Conservation (phyloP, 768 basidiomycete genomes). For the Rhodotorula babjevae region DNA sequence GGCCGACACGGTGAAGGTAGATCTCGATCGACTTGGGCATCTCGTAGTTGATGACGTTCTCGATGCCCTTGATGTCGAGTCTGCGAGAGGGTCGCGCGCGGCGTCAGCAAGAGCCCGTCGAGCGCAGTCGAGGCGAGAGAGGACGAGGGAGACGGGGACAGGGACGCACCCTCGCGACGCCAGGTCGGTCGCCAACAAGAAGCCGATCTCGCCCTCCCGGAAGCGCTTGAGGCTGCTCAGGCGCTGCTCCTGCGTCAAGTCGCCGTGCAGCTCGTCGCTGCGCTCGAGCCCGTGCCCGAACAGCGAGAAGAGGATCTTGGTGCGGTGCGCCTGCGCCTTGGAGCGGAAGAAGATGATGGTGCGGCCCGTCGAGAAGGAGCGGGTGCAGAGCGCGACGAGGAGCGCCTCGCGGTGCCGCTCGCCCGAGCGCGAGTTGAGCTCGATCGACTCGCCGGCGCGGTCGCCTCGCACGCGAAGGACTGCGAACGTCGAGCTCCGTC, state of each 20-base stretch:
- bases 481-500: neutral
- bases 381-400: conserved; percentile 74
- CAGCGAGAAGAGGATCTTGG: conserved; percentile 85
- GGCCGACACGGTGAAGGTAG: conserved; percentile 82
- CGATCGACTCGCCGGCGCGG: conserved; percentile 45
- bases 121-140: neutral
- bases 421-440: conserved; percentile 43
- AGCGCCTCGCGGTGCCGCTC: conserved; percentile 47
- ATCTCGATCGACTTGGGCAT: conserved; percentile 87
- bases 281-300: conserved; percentile 51
- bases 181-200: conserved; percentile 90
- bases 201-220: conserved; percentile 81
- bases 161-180: conserved; percentile 56
- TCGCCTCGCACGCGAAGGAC: conserved; percentile 71
- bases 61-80: conserved; percentile 93
- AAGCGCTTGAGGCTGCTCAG: conserved; percentile 78
- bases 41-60: conserved; percentile 97
- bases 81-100: conserved; percentile 51
- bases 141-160: neutral
- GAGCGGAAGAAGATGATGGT: conserved; percentile 92
- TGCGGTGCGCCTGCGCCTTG: conserved; percentile 95
- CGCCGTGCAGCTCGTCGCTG: conserved; percentile 82
- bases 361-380: conserved; percentile 68
- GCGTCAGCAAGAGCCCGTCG: neutral
- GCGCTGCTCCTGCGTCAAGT: conserved; percentile 95